Evolutionary conservation across 2,329 filamentous ascomycete species (phyloP).

Genomic region (Apiospora marii): DNA sequence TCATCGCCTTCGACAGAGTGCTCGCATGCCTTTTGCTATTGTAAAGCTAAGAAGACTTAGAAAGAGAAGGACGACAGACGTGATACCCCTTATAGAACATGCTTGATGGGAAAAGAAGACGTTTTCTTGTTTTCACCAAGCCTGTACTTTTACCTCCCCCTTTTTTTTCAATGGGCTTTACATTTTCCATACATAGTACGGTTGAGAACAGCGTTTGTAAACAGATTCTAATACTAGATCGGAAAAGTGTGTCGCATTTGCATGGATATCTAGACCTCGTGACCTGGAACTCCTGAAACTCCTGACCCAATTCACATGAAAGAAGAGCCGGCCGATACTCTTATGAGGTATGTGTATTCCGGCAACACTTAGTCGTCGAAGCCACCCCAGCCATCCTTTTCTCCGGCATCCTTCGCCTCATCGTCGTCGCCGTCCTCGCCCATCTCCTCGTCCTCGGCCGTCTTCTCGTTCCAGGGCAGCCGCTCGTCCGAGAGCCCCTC

Average conservation of each 20-base stretch:
- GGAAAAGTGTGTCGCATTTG: constrained; percentile 21
- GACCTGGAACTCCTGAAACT: constrained; percentile 26
- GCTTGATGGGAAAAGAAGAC: not conserved
- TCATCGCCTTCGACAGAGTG: not conserved
- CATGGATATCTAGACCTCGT: constrained; percentile 29
- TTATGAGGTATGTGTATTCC: not conserved
- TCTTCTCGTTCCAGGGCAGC: constrained; percentile 67
- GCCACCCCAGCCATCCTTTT: constrained; percentile 71
- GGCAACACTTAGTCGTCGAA: constrained; percentile 66
- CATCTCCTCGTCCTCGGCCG: constrained; percentile 39
- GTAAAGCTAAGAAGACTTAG: not conserved
- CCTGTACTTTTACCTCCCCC: constrained; percentile 6
- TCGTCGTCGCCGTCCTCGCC: constrained; percentile 31
- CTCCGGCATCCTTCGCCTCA: constrained; percentile 50
- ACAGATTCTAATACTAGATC: constrained; percentile 8
- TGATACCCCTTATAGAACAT: constrained; percentile 27
- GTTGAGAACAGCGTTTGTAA: constrained; percentile 15
- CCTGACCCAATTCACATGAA: constrained; percentile 19
- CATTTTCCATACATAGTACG: constrained; percentile 1
- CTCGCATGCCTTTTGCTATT: not conserved
- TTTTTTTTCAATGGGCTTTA: not conserved
- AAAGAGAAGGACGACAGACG: constrained; percentile 19
- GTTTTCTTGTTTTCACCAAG: constrained; percentile 3
- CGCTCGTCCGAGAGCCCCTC: constrained; percentile 79
- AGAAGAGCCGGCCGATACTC: constrained; percentile 2